Evolutionary conservation across 2,329 filamentous ascomycete genomes (phyloP).

Genomic region (Microcera coccophila): DNA sequence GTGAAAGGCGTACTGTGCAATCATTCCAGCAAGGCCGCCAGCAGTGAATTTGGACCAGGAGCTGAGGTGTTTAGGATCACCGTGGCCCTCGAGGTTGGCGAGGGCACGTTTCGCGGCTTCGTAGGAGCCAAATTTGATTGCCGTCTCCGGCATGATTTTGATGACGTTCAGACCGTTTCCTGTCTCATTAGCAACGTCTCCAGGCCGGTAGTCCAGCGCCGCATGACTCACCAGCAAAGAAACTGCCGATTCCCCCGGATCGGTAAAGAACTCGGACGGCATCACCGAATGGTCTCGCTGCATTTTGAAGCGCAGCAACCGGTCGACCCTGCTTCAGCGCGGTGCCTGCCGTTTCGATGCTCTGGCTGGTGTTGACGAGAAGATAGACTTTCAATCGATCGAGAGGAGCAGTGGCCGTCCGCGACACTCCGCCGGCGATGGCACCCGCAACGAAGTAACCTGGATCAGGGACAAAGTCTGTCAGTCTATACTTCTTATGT

Average conservation of each 20-base stretch:
- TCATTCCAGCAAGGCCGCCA: constrained; percentile 87
- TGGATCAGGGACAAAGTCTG: constrained; percentile 74
- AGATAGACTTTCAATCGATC: constrained; percentile 97
- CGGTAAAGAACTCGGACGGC: constrained; percentile 78
- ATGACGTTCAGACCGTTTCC: constrained; percentile 94
- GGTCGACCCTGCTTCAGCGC: constrained; percentile 69
- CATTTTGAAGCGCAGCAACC: constrained; percentile 60
- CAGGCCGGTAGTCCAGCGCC: not conserved
- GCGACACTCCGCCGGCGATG: constrained; percentile 87
- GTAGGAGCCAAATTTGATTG: constrained; percentile 97
- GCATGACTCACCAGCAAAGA: constrained; percentile 77
- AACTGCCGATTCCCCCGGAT: constrained; percentile 78
- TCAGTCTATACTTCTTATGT: constrained; percentile 52
- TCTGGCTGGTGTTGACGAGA: constrained; percentile 72
- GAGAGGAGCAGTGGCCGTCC: constrained; percentile 91
- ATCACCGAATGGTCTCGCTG: constrained; percentile 64
- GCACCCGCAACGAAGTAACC: constrained; percentile 98
- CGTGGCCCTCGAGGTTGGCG: constrained; percentile 81
- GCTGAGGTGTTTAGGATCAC: constrained; percentile 73
- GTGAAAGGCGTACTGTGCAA: constrained; percentile 69
- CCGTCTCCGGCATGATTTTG: constrained; percentile 98
- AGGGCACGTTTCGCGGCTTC: constrained; percentile 89
- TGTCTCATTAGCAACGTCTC: constrained; percentile 34
- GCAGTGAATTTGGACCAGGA: constrained; percentile 85
- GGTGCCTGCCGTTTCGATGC: constrained; percentile 52